Conservation (phyloP, 2,329 filamentous ascomycete genomes). For the Epichloe amarillans region DNA sequence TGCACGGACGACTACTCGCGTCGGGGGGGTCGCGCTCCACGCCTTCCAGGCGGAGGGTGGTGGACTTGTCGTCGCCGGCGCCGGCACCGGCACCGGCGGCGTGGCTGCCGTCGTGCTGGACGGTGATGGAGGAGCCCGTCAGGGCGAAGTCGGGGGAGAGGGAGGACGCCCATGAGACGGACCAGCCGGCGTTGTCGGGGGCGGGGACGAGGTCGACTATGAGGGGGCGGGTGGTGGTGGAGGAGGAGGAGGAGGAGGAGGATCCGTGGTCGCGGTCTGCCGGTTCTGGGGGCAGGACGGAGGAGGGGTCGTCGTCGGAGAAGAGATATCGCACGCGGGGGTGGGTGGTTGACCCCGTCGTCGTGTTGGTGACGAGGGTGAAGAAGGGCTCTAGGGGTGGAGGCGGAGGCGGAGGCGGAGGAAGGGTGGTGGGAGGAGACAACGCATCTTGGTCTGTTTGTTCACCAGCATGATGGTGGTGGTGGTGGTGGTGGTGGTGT, state of each 20-base stretch:
- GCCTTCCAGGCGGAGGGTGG: slow-evolving; percentile 24
- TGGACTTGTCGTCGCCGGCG: slow-evolving; percentile 11
- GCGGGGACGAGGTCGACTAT: slow-evolving; percentile 40
- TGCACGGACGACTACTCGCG: slow-evolving; percentile 8
- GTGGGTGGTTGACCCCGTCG: slow-evolving; percentile 64
- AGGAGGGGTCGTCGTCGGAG: slow-evolving; percentile 76
- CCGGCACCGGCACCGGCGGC: slow-evolving; percentile 9
- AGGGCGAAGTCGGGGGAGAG: slow-evolving; percentile 62
- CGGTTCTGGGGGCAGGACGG: slow-evolving; percentile 47
- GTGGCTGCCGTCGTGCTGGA: slow-evolving; percentile 24
- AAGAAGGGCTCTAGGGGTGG: slow-evolving; percentile 65
- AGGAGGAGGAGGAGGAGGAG: slow-evolving; percentile 12
- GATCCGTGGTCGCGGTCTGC: slow-evolving; percentile 21
- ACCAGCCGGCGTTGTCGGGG: slow-evolving; percentile 28
- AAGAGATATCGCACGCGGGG: slow-evolving; percentile 88
- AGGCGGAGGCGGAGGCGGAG: background rate
- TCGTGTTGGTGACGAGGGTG: slow-evolving; percentile 64
- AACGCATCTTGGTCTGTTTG: background rate
- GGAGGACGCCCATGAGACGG: slow-evolving; percentile 56
- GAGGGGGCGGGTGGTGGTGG: slow-evolving; percentile 31
- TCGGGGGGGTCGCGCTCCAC: slow-evolving; percentile 23
- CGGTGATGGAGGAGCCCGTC: slow-evolving; percentile 29
- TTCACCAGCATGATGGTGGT: background rate
- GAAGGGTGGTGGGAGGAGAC: slow-evolving; percentile 3
- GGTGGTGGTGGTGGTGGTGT: background rate